Evolutionary conservation across 1,284 basidiomycete species (phyloP), one percentile per base, ranked within the genome.

Genomic region (Moesziomyces antarcticus): DNA sequence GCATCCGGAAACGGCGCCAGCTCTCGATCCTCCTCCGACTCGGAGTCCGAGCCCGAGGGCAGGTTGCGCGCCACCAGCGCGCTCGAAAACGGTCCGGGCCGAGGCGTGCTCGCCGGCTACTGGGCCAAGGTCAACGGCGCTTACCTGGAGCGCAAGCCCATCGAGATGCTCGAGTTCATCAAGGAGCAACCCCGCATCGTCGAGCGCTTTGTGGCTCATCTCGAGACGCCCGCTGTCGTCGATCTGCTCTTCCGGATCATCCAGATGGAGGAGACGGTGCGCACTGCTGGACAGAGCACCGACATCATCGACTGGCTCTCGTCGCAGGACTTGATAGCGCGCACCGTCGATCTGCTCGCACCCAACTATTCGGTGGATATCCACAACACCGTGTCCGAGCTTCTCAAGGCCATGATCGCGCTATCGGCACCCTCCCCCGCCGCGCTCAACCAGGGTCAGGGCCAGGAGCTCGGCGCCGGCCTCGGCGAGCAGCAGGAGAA

Each of bases 151-250:
- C 94, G 93, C 87, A 93, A 94, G 85, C 92, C 93, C 25, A 88
- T 88, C 67, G 93, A 97, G 92, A 97, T 97, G 92, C 89, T 98
- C 71, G 89, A 88, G 42, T 97, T 97, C 85, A 93, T 98, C 72
- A 90, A 92, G 85, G 88, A 89, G 8, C 90, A 94, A 83, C 92
- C 94, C 1, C 86, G 89, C 59, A 88, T 97, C 47, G 89, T 98
- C 40, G 91, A 93, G 76, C 90, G 93, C 35, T 87, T 99, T 37
- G 88, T 98, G 20, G 87, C 88, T 30, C 93, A 96, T 78, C 91
- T 99, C 71, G 92, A 95, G 84, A 92, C 91, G 37, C 91, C 95
- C 4, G 90, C 97, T 1, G 90, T 98, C 78, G 92, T 95, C 65
- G 95, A 99, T 84, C 87, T 99, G 51, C 87, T 99, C 41, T 90